Evolutionary conservation across 2,329 filamentous ascomycete species (phyloP).

Genomic region (Cladosporium velox): DNA sequence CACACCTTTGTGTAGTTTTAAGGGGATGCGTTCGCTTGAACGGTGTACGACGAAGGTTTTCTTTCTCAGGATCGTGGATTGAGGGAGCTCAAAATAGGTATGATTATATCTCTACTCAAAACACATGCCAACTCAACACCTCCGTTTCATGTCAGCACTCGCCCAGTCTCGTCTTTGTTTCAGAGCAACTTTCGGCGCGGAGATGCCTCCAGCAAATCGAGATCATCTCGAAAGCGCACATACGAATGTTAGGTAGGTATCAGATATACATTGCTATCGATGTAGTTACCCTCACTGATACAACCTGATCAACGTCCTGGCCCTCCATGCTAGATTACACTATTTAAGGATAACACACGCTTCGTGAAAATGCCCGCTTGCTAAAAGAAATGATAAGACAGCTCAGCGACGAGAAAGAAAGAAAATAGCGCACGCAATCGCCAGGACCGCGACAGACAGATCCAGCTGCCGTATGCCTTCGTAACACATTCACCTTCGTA

Average conservation of each 20-base stretch:
- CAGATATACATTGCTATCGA: too few species aligned
- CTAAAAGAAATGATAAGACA: not conserved
- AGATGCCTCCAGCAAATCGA: not conserved
- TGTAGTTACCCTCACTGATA: too few species aligned
- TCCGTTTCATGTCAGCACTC: not conserved
- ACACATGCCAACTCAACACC: not conserved
- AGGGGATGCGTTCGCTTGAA: not conserved
- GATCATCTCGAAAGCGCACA: not conserved
- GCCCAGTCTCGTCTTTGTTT: not conserved
- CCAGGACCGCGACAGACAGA: constrained; percentile 8
- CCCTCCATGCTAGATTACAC: constrained; percentile 2
- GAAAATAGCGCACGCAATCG: not conserved
- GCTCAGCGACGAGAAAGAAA: not conserved
- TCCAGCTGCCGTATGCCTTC: constrained; percentile 11
- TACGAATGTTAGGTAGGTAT: not conserved
- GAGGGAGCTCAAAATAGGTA: not conserved
- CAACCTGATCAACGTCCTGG: not conserved
- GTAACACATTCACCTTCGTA: not conserved
- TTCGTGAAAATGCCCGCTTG: not conserved
- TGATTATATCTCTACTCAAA: not conserved
- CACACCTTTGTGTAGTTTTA: not conserved
- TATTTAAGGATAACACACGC: not conserved
- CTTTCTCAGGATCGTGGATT: not conserved
- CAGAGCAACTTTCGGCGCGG: not conserved
- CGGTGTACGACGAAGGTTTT: not conserved